These are phyloP conservation scores for Sherardia arvensis DNA, from an alignment of 257 asterid species.

Conservation along the genomic window DNA sequence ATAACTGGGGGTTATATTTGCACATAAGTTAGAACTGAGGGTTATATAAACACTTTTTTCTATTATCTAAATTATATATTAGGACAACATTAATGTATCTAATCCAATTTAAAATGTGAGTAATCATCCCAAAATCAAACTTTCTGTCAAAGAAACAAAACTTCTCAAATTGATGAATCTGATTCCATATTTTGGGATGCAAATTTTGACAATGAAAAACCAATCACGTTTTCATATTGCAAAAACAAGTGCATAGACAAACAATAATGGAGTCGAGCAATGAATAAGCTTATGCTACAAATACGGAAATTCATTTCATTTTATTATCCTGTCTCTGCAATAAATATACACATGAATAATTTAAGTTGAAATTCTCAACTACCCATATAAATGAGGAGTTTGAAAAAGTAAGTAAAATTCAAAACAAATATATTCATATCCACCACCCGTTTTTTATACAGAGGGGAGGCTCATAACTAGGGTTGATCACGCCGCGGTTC, in stretches of 20 bases:
- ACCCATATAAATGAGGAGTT: slow-evolving; percentile 11
- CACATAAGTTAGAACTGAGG: no score
- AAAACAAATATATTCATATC: not conserved
- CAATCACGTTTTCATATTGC: not conserved
- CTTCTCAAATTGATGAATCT: not conserved
- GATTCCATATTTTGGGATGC: not conserved
- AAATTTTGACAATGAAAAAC: not conserved
- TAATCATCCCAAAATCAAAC: no score
- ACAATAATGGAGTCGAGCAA: no score
- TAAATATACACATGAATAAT: not conserved
- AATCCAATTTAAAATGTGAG: no score
- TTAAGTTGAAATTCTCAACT: slow-evolving; percentile 12
- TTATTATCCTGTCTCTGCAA: no score
- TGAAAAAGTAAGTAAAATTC: not conserved
- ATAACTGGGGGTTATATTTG: no score
- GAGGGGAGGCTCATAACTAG: slow-evolving; percentile 25
- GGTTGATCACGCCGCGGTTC: no score
- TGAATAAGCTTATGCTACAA: not conserved
- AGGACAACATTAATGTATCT: no score
- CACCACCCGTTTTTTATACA: slow-evolving; percentile 17
- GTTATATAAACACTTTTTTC: no score
- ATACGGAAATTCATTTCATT: not conserved
- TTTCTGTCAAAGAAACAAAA: no score
- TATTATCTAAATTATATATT: no score
- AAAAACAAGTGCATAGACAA: not conserved